phyloP scores from a whole-genome alignment of 2,329 filamentous ascomycete genomes.

The Beauveria medogensis region DNA sequence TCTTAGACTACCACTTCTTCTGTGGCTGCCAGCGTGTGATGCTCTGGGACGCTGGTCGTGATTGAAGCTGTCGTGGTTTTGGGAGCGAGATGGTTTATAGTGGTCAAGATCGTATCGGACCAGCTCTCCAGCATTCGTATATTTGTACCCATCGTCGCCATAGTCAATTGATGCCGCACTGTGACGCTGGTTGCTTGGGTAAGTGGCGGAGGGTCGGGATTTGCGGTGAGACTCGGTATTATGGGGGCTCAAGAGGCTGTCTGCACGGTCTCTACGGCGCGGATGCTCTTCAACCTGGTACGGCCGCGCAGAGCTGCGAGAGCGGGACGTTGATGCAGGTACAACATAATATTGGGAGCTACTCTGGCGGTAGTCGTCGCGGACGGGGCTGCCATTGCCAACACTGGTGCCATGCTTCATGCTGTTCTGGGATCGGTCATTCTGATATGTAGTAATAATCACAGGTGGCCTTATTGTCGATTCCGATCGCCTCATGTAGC shows the following conservation, averaged over 20 bases:
- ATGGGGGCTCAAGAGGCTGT: constrained; percentile 31
- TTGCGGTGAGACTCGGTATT: constrained; percentile 39
- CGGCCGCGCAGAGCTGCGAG: constrained; percentile 38
- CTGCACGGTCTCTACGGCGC: constrained; percentile 42
- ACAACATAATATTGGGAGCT: constrained; percentile 26
- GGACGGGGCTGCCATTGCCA: constrained; percentile 36
- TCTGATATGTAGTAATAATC: constrained; percentile 48
- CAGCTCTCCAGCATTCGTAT: constrained; percentile 55
- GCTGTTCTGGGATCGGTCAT: constrained; percentile 31
- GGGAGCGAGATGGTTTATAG: constrained; percentile 30
- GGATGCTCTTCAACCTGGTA: constrained; percentile 45
- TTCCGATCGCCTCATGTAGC: constrained; percentile 45
- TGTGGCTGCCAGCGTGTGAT: constrained; percentile 39
- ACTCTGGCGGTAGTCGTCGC: constrained; percentile 43
- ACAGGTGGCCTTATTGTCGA: constrained; percentile 42
- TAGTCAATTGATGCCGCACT: constrained; percentile 40
- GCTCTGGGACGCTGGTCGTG: constrained; percentile 47
- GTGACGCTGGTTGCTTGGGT: constrained; percentile 36
- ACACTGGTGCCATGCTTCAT: constrained; percentile 30
- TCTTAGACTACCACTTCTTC: constrained; percentile 16
- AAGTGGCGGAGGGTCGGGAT: constrained; percentile 37
- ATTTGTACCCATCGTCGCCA: constrained; percentile 53
- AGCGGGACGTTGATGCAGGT: constrained; percentile 28
- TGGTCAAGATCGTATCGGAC: constrained; percentile 54
- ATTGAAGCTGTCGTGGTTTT: constrained; percentile 48